Evolutionary conservation across 495 filamentous ascomycete species (phyloP).

Genomic region (Penicillium daleae): DNA sequence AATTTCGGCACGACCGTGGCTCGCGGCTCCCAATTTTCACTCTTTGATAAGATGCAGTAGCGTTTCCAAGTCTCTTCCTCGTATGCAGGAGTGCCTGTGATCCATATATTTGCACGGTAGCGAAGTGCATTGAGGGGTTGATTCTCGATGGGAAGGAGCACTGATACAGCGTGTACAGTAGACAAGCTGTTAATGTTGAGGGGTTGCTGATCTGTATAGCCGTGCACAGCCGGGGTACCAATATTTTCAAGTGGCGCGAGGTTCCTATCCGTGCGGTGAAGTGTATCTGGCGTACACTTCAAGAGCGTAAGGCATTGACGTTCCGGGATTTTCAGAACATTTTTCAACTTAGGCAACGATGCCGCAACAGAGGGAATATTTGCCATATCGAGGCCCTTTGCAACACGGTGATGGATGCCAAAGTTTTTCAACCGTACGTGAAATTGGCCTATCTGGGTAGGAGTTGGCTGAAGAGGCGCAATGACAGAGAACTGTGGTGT

Average conservation of each 20-base stretch:
- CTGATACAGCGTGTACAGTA: neutral
- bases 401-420: neutral
- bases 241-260: constrained; percentile 1
- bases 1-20: neutral
- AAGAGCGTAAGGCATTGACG: neutral
- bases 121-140: neutral
- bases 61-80: constrained; percentile 7
- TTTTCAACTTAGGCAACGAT: neutral
- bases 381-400: neutral
- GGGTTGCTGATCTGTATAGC: neutral
- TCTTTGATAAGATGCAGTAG: neutral
- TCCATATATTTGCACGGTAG: constrained; percentile 2
- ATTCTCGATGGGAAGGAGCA: neutral
- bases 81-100: neutral
- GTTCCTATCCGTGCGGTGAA: neutral
- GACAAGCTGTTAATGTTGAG: constrained; percentile 1
- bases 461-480: neutral
- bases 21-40: neutral
- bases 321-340: neutral
- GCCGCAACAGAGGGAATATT: neutral
- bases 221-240: neutral
- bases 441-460: neutral
- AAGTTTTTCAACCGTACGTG: neutral
- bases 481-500: neutral
- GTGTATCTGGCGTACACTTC: neutral